These are phyloP conservation scores for Colletotrichum sp. DNA, from an alignment of 2,329 filamentous ascomycete species.

Conservation along the genomic window DNA sequence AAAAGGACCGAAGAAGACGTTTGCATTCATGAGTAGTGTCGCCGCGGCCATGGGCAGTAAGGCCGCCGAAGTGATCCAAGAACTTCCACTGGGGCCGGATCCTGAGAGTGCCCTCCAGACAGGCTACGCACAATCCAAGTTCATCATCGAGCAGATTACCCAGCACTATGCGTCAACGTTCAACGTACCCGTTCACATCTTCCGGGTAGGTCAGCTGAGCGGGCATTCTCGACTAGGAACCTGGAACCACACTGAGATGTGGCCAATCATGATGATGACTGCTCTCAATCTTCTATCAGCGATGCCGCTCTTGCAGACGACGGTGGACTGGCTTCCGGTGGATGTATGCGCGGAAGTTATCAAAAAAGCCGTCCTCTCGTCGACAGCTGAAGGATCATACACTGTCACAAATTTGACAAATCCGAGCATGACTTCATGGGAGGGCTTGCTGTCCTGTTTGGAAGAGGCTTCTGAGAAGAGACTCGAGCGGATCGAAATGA, in stretches of 20 bases:
- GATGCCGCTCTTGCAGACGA: not conserved
- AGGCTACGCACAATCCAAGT: slow-evolving; percentile 12
- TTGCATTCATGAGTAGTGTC: slow-evolving; percentile 13
- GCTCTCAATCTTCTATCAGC: not conserved
- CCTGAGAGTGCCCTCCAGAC: not conserved
- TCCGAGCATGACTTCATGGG: not conserved
- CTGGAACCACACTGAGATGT: slow-evolving; percentile 13
- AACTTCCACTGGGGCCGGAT: not conserved
- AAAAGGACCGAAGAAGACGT: not conserved
- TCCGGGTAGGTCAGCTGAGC: slow-evolving; percentile 8
- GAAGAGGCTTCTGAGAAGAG: not conserved
- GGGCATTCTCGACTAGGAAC: not conserved
- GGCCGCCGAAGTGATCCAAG: not conserved
- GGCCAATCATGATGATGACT: slow-evolving; percentile 9
- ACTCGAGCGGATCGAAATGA: not conserved
- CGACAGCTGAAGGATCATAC: not conserved
- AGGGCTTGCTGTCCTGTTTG: not conserved
- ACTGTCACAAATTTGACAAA: not conserved
- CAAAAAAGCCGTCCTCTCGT: not conserved
- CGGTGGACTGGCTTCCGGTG: slow-evolving; percentile 5
- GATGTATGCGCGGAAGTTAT: not conserved
- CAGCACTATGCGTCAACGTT: not conserved
- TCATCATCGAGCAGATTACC: not conserved
- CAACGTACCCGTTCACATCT: not conserved
- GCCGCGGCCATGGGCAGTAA: slow-evolving; percentile 4